Evolutionary conservation across 768 basidiomycete genomes (phyloP).

Genomic region (Aureoboletus auriporus): DNA sequence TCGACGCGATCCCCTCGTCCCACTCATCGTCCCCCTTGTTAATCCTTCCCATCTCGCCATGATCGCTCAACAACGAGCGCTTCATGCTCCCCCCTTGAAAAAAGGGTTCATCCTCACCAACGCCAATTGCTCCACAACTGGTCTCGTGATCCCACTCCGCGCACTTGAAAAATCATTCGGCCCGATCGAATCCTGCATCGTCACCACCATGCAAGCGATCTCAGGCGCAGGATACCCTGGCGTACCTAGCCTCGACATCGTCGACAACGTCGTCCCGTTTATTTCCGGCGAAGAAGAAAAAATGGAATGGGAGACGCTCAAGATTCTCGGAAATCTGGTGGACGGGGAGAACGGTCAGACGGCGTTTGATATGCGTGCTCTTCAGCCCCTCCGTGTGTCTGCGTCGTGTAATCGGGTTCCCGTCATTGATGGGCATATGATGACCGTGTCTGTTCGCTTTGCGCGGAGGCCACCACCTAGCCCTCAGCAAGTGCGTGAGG

Average conservation of each 20-base stretch:
- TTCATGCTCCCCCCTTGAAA: conserved; percentile 62
- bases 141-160: conserved; percentile 83
- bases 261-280: conserved; percentile 95
- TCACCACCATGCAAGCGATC: conserved; percentile 97
- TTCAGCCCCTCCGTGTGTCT: conserved; percentile 80
- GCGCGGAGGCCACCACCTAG: conserved; percentile 73
- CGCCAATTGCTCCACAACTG: conserved; percentile 97
- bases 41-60: conserved; percentile 85
- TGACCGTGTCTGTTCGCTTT: conserved; percentile 87
- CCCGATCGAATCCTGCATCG: conserved; percentile 85
- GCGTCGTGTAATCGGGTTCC: conserved; percentile 95
- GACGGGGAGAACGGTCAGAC: conserved; percentile 51
- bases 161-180: conserved; percentile 91
- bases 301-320: conserved; percentile 98
- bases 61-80: conserved; percentile 73
- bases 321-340: conserved; percentile 86
- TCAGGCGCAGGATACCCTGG: conserved; percentile 98
- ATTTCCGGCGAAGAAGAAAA: conserved; percentile 96
- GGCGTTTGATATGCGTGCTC: conserved; percentile 81
- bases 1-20: conserved; percentile 86
- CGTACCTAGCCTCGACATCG: conserved; percentile 80
- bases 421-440: conserved; percentile 93
- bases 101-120: conserved; percentile 97
- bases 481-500: conserved; percentile 83
- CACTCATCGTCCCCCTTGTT: conserved; percentile 94